Percentiles rank a stretch among this genome's conserved stretches.
phyloP scores from a whole-genome alignment of 2,329 filamentous ascomycete genomes.

The Beauveria brongniartii region DNA sequence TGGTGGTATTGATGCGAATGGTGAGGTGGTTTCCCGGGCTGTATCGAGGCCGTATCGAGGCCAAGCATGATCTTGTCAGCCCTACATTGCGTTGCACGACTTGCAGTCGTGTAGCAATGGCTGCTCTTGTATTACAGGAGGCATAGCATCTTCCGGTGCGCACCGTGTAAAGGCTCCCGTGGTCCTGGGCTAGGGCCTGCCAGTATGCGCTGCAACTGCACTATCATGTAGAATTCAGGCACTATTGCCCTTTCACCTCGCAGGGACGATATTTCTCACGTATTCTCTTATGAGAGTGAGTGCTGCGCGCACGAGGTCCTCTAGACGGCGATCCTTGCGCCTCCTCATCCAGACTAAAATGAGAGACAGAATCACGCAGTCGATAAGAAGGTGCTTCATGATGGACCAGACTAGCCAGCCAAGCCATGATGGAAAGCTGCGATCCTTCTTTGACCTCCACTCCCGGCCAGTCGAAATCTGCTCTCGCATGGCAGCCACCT shows the following conservation, averaged over 20 bases:
- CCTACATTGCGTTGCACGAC: neutral
- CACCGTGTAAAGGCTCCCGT: neutral
- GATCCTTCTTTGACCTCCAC: slow-evolving; percentile 57
- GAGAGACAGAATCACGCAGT: slow-evolving; percentile 57
- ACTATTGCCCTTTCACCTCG: slow-evolving; percentile 33
- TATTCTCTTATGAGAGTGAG: slow-evolving; percentile 52
- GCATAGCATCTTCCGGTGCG: neutral
- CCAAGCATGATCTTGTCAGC: neutral
- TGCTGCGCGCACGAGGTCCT: slow-evolving; percentile 63
- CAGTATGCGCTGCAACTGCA: neutral
- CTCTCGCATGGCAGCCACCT: slow-evolving; percentile 85
- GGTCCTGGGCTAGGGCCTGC: no score
- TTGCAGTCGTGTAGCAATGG: neutral
- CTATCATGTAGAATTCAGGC: neutral
- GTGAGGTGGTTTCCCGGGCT: neutral
- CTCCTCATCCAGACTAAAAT: slow-evolving; percentile 65
- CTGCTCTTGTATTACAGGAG: neutral
- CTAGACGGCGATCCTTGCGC: slow-evolving; percentile 61
- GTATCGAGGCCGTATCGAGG: neutral
- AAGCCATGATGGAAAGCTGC: slow-evolving; percentile 60
- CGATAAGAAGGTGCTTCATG: slow-evolving; percentile 65
- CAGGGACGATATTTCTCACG: slow-evolving; percentile 48
- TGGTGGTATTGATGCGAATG: neutral
- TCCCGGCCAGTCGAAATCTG: slow-evolving; percentile 74
- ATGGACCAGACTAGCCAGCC: slow-evolving; percentile 61